These are phyloP conservation scores for Modicella reniformis DNA, from an alignment of 371 early-diverging fungal species.

Conservation along the genomic window DNA sequence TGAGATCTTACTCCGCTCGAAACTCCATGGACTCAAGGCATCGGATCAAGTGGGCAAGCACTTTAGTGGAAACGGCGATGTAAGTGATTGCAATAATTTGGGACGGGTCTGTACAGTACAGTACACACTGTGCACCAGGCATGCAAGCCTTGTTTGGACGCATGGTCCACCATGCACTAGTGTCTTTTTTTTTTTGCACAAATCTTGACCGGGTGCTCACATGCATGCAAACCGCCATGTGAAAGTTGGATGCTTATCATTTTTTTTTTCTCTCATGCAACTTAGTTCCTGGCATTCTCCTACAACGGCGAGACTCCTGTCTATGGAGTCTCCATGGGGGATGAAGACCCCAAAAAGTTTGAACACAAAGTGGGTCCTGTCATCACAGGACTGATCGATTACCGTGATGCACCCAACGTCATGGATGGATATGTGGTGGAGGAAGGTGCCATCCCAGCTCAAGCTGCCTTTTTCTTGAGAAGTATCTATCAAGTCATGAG, in stretches of 20 bases:
- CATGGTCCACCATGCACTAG: too few species aligned
- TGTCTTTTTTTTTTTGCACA: too few species aligned
- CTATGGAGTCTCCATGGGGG: conserved; percentile 51
- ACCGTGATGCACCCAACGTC: conserved; percentile 49
- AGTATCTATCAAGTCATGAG: conserved; percentile 38
- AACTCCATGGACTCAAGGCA: conserved; percentile 39
- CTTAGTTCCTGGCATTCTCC: conserved; percentile 46
- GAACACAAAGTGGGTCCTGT: conserved; percentile 53
- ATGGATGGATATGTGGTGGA: conserved; percentile 58
- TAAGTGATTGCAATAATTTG: conserved; percentile 28
- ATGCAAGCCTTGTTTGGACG: too few species aligned
- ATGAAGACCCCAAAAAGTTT: conserved; percentile 33
- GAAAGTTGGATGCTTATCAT: conserved; percentile 6
- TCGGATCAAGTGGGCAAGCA: conserved; percentile 50
- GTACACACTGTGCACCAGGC: too few species aligned
- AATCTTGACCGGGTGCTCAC: neutral
- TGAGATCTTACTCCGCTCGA: conserved; percentile 54
- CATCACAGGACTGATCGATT: conserved; percentile 57
- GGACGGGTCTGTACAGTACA: neutral
- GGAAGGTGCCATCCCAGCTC: conserved; percentile 55
- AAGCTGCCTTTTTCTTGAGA: conserved; percentile 30
- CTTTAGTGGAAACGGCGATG: conserved; percentile 58
- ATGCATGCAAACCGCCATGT: neutral
- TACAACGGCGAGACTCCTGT: conserved; percentile 50
- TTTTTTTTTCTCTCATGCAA: conserved; percentile 4